A percentile compares a stretch with the other conserved stretches of the same genome.
phyloP scores from a whole-genome alignment of 495 filamentous ascomycete species.

The Gamarada debralockiae region DNA sequence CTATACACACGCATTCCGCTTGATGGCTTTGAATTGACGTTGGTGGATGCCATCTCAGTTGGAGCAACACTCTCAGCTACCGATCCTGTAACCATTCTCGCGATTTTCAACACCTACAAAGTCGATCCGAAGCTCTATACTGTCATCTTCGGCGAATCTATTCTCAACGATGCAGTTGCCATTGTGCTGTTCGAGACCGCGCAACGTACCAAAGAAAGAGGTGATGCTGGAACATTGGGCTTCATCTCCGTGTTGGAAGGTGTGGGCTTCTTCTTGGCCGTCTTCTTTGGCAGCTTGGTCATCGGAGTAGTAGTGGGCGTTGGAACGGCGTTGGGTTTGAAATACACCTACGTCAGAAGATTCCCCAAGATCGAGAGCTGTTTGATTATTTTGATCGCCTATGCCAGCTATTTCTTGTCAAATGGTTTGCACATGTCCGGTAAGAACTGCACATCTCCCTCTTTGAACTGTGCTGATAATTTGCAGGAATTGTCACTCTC shows the following conservation, averaged over 20 bases:
- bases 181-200: slow-evolving; percentile 99
- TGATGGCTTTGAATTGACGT: slow-evolving; percentile 78
- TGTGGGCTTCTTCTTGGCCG: slow-evolving; percentile 88
- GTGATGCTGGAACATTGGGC: slow-evolving; percentile 53
- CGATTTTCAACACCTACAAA: slow-evolving; percentile 99
- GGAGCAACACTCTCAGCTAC: slow-evolving; percentile 95
- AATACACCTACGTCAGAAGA: slow-evolving; percentile 87
- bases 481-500: slow-evolving; percentile 86
- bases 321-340: slow-evolving; percentile 78
- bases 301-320: slow-evolving; percentile 88
- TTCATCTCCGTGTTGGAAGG: slow-evolving; percentile 80
- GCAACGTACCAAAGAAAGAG: slow-evolving; percentile 70
- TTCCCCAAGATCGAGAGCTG: slow-evolving; percentile 97
- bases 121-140: slow-evolving; percentile 98
- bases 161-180: slow-evolving; percentile 95
- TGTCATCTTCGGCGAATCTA: slow-evolving; percentile 96
- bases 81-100: slow-evolving; percentile 94
- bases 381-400: slow-evolving; percentile 87
- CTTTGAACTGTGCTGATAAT: slow-evolving; percentile 11
- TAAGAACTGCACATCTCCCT: slow-evolving; percentile 38
- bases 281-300: slow-evolving; percentile 91
- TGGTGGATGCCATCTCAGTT: slow-evolving; percentile 92
- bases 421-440: slow-evolving; percentile 93
- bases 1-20: slow-evolving; percentile 84
- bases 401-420: slow-evolving; percentile 95